phyloP scores from a whole-genome alignment of 139 green algal species.

The Coelastrella sp. region DNA sequence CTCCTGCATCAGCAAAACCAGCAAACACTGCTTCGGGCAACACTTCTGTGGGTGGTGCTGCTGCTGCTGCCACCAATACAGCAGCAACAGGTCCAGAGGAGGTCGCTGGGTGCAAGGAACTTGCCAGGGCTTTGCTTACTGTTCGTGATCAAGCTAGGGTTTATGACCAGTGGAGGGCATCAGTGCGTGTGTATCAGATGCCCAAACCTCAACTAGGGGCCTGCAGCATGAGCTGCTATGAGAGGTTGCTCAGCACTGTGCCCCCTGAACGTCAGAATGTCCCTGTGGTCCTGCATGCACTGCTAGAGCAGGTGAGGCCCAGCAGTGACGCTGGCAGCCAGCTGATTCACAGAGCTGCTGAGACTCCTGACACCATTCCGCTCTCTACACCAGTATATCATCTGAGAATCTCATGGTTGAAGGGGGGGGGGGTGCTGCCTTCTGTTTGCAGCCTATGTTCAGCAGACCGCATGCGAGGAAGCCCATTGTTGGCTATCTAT shows the following conservation, averaged over 20 bases:
- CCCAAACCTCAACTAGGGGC: neutral
- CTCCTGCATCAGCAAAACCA: neutral
- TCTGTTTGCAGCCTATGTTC: no score
- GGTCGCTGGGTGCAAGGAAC: slow-evolving; percentile 47
- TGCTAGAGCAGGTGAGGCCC: slow-evolving; percentile 70
- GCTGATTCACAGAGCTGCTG: no score
- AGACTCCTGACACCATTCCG: no score
- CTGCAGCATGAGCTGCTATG: slow-evolving; percentile 52
- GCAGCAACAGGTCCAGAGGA: slow-evolving; percentile 30
- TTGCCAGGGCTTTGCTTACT: slow-evolving; percentile 41
- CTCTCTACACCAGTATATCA: neutral
- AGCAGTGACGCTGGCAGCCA: neutral
- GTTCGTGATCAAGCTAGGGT: slow-evolving; percentile 41
- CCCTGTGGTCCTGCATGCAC: slow-evolving; percentile 63
- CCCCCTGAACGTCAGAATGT: slow-evolving; percentile 59
- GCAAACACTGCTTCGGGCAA: neutral
- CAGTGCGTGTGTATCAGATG: slow-evolving; percentile 55
- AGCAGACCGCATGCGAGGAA: no score
- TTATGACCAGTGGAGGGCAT: slow-evolving; percentile 63
- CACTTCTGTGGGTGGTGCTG: neutral
- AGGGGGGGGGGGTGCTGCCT: no score
- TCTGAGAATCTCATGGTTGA: neutral
- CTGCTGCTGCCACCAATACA: neutral
- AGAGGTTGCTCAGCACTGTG: slow-evolving; percentile 57
- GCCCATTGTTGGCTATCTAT: no score